Percentiles rank a stretch among this genome's conserved stretches.
These are phyloP conservation scores for Ochetophila trinervis DNA, from an alignment of 306 rosid genomes.

Conservation along the genomic window DNA sequence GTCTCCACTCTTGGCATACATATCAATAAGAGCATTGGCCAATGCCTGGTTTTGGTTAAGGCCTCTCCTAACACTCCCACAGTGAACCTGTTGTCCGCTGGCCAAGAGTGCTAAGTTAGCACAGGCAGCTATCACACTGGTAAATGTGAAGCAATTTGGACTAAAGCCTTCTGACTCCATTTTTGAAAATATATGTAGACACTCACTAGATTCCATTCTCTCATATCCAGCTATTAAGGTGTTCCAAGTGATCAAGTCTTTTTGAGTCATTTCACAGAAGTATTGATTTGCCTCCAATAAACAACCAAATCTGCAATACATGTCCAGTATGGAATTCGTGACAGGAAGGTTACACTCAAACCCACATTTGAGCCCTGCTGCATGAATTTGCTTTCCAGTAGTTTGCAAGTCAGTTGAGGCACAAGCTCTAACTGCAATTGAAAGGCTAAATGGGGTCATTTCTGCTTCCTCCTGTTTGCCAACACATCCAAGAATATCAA, in stretches of 20 bases:
- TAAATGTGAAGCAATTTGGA: conserved; percentile 66
- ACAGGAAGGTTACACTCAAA: conserved; percentile 57
- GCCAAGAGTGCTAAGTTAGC: conserved; percentile 55
- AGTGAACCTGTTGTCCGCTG: conserved; percentile 72
- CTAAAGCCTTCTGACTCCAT: conserved; percentile 55
- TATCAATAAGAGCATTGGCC: conserved; percentile 67
- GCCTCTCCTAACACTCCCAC: conserved; percentile 53
- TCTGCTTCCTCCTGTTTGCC: conserved; percentile 66
- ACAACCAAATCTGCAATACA: conserved; percentile 71
- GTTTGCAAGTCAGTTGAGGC: conserved; percentile 38
- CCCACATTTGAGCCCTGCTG: conserved; percentile 58
- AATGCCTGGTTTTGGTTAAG: conserved; percentile 43
- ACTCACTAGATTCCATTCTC: conserved; percentile 48
- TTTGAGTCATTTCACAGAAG: conserved; percentile 51
- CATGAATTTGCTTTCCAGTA: conserved; percentile 67
- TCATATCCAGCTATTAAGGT: conserved; percentile 69
- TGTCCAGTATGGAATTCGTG: conserved; percentile 67
- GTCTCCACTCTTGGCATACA: conserved; percentile 79
- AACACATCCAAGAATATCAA: conserved; percentile 25
- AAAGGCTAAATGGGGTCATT: conserved; percentile 57
- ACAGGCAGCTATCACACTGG: conserved; percentile 61
- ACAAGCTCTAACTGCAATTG: conserved; percentile 76
- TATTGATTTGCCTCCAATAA: conserved; percentile 53
- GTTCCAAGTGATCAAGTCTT: conserved; percentile 72
- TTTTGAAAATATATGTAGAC: conserved; percentile 47